Evolutionary conservation across 495 filamentous ascomycete genomes (phyloP).

Genomic region (Pyrenopolyporus hunteri): DNA sequence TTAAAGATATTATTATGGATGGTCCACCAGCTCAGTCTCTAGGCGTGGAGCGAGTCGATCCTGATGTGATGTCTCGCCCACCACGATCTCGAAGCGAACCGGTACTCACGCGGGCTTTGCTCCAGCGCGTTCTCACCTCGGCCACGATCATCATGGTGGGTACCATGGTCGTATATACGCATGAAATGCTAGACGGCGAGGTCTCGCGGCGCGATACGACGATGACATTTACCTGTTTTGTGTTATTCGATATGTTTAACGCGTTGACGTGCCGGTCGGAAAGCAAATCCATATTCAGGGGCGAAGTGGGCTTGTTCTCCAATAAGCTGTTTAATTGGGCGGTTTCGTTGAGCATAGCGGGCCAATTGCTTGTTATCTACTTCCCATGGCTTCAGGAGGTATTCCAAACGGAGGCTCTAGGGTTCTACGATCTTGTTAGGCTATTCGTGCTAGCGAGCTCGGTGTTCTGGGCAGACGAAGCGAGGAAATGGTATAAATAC

Average conservation of each 20-base stretch:
- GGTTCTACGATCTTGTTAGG: conserved; percentile 70
- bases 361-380: conserved; percentile 90
- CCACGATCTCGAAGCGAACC: conserved; percentile 83
- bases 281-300: conserved; percentile 82
- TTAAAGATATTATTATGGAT: conserved; percentile 96
- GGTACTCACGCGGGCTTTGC: conserved; percentile 81
- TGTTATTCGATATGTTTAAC: conserved; percentile 99
- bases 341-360: conserved; percentile 79
- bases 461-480: conserved; percentile 96
- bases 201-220: conserved; percentile 95
- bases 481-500: conserved; percentile 72
- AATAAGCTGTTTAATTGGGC: conserved; percentile 98
- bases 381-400: conserved; percentile 89
- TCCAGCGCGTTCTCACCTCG: conserved; percentile 85
- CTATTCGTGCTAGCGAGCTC: conserved; percentile 77
- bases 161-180: conserved; percentile 87
- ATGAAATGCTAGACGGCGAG: conserved; percentile 84
- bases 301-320: conserved; percentile 79
- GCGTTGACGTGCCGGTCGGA: conserved; percentile 92
- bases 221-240: conserved; percentile 99
- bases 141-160: conserved; percentile 88
- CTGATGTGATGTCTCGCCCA: conserved; percentile 89
- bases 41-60: conserved; percentile 94
- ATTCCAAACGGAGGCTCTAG: conserved; percentile 92
- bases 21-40: conserved; percentile 96